Evolutionary conservation across 805 yeast species (phyloP).

Genomic region (Schizosaccharomyces cryophilus): DNA sequence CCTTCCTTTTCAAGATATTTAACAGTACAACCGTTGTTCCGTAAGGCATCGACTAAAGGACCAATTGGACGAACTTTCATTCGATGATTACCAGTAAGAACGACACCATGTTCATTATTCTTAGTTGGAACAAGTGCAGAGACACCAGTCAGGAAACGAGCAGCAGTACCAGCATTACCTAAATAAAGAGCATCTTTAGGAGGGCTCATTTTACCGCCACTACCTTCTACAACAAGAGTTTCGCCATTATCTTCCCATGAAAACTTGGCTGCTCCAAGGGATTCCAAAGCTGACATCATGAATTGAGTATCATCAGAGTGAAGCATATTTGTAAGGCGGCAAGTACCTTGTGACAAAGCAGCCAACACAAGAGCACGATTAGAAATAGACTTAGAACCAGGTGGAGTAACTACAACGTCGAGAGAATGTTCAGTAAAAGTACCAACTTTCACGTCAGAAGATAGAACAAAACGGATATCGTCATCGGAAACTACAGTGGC

Average conservation of each 20-base stretch:
- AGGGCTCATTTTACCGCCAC: slow-evolving; percentile 44
- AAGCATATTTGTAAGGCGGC: slow-evolving; percentile 58
- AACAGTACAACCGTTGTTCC: slow-evolving; percentile 51
- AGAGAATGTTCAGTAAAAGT: slow-evolving; percentile 12
- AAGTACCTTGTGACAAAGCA: slow-evolving; percentile 68
- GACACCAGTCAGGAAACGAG: slow-evolving; percentile 77
- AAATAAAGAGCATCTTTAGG: slow-evolving; percentile 48
- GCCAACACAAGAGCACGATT: slow-evolving; percentile 85
- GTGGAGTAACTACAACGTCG: slow-evolving; percentile 43
- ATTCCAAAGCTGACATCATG: slow-evolving; percentile 69
- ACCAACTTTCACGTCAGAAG: slow-evolving; percentile 51
- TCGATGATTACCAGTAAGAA: slow-evolving; percentile 78
- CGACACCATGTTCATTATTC: slow-evolving; percentile 20
- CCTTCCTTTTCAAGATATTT: slow-evolving; percentile 51
- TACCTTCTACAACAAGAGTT: slow-evolving; percentile 60
- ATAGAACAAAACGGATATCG: slow-evolving; percentile 55
- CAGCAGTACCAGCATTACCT: slow-evolving; percentile 97
- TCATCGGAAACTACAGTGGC: slow-evolving; percentile 68
- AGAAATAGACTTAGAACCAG: slow-evolving; percentile 92
- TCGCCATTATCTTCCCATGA: slow-evolving; percentile 74
- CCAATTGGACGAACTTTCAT: slow-evolving; percentile 97
- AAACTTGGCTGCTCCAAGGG: slow-evolving; percentile 59
- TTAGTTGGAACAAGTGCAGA: slow-evolving; percentile 40
- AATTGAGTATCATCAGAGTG: slow-evolving; percentile 93
- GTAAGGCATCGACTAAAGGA: slow-evolving; percentile 77